Conservation (phyloP, 177 flowering plant genomes). For the Vitis hybrid region DNA sequence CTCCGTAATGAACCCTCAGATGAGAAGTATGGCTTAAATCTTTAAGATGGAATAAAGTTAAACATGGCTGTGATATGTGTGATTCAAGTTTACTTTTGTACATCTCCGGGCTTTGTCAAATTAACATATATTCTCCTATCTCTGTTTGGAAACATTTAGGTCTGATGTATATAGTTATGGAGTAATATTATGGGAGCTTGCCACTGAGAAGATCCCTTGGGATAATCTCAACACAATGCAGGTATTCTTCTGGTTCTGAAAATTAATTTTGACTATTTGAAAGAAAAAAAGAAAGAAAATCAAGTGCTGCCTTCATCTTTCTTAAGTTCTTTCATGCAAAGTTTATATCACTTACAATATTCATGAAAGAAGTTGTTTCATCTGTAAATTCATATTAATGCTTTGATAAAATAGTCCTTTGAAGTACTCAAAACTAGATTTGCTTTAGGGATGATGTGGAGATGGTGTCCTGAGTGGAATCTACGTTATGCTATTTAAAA, state of each 20-base stretch:
- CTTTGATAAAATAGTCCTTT: not conserved
- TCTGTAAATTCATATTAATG: not conserved
- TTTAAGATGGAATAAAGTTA: not conserved
- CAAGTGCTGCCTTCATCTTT: not conserved
- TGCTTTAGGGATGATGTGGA: not conserved
- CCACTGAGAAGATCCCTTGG: conserved; percentile 96
- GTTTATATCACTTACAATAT: not conserved
- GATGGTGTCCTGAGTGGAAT: not conserved
- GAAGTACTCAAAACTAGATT: not conserved
- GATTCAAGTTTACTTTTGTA: not conserved
- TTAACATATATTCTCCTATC: not conserved
- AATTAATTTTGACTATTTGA: not conserved
- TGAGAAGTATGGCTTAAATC: conserved; percentile 73
- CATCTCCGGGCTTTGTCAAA: not conserved
- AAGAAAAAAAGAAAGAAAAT: not conserved
- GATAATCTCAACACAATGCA: conserved; percentile 97
- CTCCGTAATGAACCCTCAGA: conserved; percentile 98
- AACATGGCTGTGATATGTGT: not conserved
- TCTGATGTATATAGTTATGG: conserved; percentile 96
- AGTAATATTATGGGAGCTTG: conserved; percentile 93
- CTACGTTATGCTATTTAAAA: not conserved
- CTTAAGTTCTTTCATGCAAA: not conserved
- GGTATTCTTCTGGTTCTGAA: conserved; percentile 36
- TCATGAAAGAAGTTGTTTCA: not conserved
- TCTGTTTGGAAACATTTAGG: conserved; percentile 38